These are phyloP conservation scores for Ophiostoma populinum DNA, from an alignment of 2,329 filamentous ascomycete genomes.

Conservation along the genomic window DNA sequence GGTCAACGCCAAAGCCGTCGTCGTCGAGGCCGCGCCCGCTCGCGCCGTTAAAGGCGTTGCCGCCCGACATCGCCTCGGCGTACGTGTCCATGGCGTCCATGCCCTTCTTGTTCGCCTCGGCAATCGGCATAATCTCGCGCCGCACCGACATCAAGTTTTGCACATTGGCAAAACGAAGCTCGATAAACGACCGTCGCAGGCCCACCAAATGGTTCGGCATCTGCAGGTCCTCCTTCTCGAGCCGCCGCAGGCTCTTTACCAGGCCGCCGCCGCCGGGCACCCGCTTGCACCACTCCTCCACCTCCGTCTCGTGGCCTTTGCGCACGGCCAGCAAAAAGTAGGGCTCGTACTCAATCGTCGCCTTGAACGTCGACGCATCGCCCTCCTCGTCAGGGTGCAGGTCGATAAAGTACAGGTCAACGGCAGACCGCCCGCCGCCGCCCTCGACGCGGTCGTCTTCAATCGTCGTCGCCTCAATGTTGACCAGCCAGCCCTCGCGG, in stretches of 20 bases:
- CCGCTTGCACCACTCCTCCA: slow-evolving; percentile 85
- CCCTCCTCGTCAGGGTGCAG: slow-evolving; percentile 85
- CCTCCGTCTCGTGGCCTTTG: slow-evolving; percentile 74
- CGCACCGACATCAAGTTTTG: slow-evolving; percentile 70
- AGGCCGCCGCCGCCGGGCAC: slow-evolving; percentile 61
- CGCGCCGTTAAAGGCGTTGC: slow-evolving; percentile 43
- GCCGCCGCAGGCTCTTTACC: slow-evolving; percentile 56
- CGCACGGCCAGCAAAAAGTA: slow-evolving; percentile 90
- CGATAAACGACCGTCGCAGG: slow-evolving; percentile 73
- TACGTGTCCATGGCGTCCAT: slow-evolving; percentile 97
- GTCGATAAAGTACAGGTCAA: slow-evolving; percentile 95
- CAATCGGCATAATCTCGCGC: slow-evolving; percentile 71
- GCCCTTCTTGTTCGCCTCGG: slow-evolving; percentile 91
- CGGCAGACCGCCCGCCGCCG: slow-evolving; percentile 71
- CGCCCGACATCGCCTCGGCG: slow-evolving; percentile 74
- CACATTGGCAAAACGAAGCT: slow-evolving; percentile 78
- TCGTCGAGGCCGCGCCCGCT: slow-evolving; percentile 31
- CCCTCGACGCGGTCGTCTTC: slow-evolving; percentile 70
- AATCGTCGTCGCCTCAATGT: slow-evolving; percentile 79
- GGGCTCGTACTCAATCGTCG: slow-evolving; percentile 87
- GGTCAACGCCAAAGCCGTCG: slow-evolving; percentile 31
- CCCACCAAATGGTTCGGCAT: slow-evolving; percentile 95
- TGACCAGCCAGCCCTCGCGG: slow-evolving; percentile 77
- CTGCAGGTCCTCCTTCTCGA: slow-evolving; percentile 84
- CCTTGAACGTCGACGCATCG: slow-evolving; percentile 81